Evolutionary conservation across 164 flowering plant genomes (phyloP), one percentile per base, ranked within the genome.

Genomic region (Euptelea pleiosperma): DNA sequence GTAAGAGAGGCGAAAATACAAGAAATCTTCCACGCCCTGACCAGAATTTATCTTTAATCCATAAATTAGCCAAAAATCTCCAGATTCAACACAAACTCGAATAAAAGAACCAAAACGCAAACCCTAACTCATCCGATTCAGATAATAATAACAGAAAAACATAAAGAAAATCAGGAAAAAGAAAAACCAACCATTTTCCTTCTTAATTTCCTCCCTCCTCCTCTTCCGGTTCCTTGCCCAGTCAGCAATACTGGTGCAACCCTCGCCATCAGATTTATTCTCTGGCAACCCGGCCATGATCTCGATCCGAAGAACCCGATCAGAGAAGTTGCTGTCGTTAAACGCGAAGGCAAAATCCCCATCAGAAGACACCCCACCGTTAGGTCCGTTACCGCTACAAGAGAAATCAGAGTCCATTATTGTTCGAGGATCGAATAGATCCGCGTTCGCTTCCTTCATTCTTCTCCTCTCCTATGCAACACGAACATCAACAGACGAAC

Each of bases 251-350:
- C 74, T 81, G 30, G 65, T 64, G 52, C 83, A 81, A 7, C 80
- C 87, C 11, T 79, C 97, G 2, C 70, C 75, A 28, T 79, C 84
- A 19, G 74, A 46, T 19, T 70, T 55, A 60, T 52, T 44, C 19
- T 83, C 89, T 0, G 77, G 41, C 6, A 77, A 30, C 0, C 76
- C 85, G 10, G 77, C 80, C 59, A 86, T 60, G 72, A 91, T 79
- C 78, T 88, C 96, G 68, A 91, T 85, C 64, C 75, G 66, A 0
- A 91, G 81, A 48, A 85, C 45, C 28, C 98, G 77, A 55, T 91
- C 98, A 25, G 96, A 88, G 84, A 91, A 89, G 55, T 85, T 87
- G 63, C 88, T 82, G 64, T 91, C 92, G 63, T 91, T 83, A 69
- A 91, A 91, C n/a, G 96, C 96, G 60, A 91, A 91, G 0, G 73